Evolutionary conservation across 305 asterid species (phyloP).

Genomic region (Solanum aculeatissimum): DNA sequence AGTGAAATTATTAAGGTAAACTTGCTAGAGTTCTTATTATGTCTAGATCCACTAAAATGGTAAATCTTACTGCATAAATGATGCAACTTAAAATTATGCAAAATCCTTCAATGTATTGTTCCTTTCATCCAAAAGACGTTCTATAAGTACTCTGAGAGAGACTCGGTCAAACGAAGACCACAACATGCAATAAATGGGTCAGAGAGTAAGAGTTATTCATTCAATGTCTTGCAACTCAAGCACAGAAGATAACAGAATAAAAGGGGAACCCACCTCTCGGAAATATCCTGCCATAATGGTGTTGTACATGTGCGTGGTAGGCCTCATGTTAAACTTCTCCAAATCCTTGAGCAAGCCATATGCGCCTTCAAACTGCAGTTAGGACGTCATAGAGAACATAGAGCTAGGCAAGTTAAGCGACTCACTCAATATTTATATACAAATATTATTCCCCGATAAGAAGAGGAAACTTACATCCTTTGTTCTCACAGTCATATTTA

Average conservation of each 20-base stretch:
- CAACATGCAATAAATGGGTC: not conserved
- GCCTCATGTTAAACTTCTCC: constrained; percentile 27
- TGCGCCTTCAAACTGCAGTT: constrained; percentile 82
- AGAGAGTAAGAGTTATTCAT: not conserved
- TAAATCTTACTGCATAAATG: not conserved
- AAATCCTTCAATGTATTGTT: not conserved
- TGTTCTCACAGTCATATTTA: constrained; percentile 57
- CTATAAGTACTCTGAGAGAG: not conserved
- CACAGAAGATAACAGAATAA: not conserved
- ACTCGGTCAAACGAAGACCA: not conserved
- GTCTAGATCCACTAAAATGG: not conserved
- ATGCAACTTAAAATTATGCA: not conserved
- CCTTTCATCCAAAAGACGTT: not conserved
- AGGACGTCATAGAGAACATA: not conserved
- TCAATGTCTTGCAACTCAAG: not conserved
- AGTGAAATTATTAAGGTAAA: not conserved
- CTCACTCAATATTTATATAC: not conserved
- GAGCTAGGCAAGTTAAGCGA: not conserved
- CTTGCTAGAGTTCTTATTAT: not conserved
- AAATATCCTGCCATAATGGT: constrained; percentile 67
- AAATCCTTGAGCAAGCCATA: constrained; percentile 57
- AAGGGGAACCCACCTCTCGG: constrained; percentile 51
- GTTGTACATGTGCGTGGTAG: constrained; percentile 60
- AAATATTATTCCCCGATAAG: not conserved
- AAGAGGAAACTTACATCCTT: constrained; percentile 55